A percentile compares a stretch with the other conserved stretches of the same genome.
Conservation (phyloP, 2,329 filamentous ascomycete species). For the Thermomyces lanuginosus region DNA sequence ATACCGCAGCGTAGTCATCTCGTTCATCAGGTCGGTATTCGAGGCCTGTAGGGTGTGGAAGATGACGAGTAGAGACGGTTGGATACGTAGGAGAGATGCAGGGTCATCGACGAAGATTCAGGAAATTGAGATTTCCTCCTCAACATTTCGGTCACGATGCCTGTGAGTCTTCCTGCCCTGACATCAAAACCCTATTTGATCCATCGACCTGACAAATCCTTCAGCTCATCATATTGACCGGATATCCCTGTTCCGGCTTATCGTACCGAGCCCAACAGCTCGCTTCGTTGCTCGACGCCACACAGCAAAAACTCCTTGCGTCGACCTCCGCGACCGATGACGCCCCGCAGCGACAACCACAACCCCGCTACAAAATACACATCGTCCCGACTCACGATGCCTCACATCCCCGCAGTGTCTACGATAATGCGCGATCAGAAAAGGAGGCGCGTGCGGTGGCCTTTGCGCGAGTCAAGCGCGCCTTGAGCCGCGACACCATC, state of each 20-base stretch:
- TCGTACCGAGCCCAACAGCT: conserved; percentile 45
- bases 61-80: no score
- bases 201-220: no score
- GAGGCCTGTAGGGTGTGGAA: no score
- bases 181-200: no score
- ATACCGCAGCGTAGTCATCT: no score
- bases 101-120: no score
- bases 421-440: conserved; percentile 41
- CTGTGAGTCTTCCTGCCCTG: no score
- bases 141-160: no score
- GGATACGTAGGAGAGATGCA: no score
- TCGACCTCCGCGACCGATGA: conserved; percentile 15
- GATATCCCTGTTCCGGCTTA: conserved; percentile 48
- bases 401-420: conserved; percentile 34
- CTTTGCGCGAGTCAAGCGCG: conserved; percentile 45
- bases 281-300: conserved; percentile 32
- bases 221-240: conserved; percentile 45
- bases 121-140: no score
- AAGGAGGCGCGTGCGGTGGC: conserved; percentile 48
- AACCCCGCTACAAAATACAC: conserved; percentile 30
- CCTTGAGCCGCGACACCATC: conserved; percentile 40
- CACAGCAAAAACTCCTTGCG: conserved; percentile 31
- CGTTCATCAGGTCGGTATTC: no score
- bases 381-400: conserved; percentile 25
- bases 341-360: conserved; percentile 7